phyloP scores from a whole-genome alignment of 805 yeast species.

The Yarrowia sp. region DNA sequence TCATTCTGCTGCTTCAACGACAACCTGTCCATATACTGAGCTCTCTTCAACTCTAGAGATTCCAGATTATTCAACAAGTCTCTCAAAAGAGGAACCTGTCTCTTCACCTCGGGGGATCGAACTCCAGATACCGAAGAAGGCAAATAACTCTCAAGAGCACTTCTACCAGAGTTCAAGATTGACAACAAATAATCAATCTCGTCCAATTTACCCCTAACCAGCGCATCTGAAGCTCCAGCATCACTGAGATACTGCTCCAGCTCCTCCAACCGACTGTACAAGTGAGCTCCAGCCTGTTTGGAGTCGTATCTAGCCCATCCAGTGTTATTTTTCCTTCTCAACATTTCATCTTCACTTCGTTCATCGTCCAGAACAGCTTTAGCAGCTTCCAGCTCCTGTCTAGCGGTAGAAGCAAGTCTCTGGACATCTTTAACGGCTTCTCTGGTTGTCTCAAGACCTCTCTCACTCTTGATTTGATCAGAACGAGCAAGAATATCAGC shows the following conservation, averaged over 20 bases:
- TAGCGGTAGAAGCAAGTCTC: conserved; percentile 44
- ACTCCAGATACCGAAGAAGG: conserved; percentile 39
- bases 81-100: background rate
- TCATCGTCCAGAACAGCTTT: conserved; percentile 50
- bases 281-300: conserved; percentile 44
- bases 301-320: conserved; percentile 57
- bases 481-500: conserved; percentile 54
- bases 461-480: conserved; percentile 51
- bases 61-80: conserved; percentile 18
- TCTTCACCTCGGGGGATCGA: conserved; percentile 12
- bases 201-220: conserved; percentile 48
- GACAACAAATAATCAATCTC: conserved; percentile 50
- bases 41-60: conserved; percentile 32
- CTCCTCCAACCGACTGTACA: conserved; percentile 44
- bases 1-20: conserved; percentile 14
- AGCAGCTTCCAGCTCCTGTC: conserved; percentile 39
- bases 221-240: conserved; percentile 62
- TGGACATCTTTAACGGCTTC: conserved; percentile 49
- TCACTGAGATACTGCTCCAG: conserved; percentile 51
- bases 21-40: conserved; percentile 30
- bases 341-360: conserved; percentile 53
- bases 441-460: conserved; percentile 51
- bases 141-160: conserved; percentile 35
- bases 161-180: conserved; percentile 44
- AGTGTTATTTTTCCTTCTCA: conserved; percentile 51